Conservation (phyloP, 2,329 filamentous ascomycete species). For the Verticillium dahliae region DNA sequence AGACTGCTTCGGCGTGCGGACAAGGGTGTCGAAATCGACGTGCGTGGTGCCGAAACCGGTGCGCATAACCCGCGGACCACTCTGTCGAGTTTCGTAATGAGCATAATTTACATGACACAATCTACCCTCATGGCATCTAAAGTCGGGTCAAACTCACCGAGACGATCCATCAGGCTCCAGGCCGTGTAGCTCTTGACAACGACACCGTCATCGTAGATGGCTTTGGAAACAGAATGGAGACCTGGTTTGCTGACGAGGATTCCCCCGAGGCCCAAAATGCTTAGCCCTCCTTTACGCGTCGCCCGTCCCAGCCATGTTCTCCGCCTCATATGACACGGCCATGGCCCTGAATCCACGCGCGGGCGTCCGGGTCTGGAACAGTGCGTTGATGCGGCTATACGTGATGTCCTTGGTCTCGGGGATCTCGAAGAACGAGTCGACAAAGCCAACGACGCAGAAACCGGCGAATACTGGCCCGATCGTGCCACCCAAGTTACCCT, state of each 20-base stretch:
- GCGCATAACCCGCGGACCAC: conserved; percentile 83
- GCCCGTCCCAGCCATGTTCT: too few species aligned
- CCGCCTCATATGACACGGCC: too few species aligned
- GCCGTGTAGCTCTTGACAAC: conserved; percentile 76
- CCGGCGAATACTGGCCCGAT: not conserved
- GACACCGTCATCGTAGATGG: conserved; percentile 65
- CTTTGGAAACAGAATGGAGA: conserved; percentile 62
- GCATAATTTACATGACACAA: too few species aligned
- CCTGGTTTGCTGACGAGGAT: too few species aligned
- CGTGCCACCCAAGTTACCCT: not conserved
- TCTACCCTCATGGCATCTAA: too few species aligned
- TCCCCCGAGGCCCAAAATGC: too few species aligned
- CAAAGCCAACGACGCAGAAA: not conserved
- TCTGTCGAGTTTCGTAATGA: conserved; percentile 22
- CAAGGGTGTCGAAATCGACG: conserved; percentile 75
- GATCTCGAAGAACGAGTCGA: not conserved
- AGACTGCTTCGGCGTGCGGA: conserved; percentile 68
- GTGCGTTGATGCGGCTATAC: not conserved
- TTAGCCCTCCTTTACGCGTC: too few species aligned
- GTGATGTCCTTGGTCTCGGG: not conserved
- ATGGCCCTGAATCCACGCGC: too few species aligned
- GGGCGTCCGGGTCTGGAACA: not conserved
- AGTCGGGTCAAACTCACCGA: conserved; percentile 31
- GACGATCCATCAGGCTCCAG: conserved; percentile 87
- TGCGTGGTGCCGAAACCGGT: conserved; percentile 79